phyloP scores from a whole-genome alignment of 2,329 filamentous ascomycete species.

The Diaporthe capsici region DNA sequence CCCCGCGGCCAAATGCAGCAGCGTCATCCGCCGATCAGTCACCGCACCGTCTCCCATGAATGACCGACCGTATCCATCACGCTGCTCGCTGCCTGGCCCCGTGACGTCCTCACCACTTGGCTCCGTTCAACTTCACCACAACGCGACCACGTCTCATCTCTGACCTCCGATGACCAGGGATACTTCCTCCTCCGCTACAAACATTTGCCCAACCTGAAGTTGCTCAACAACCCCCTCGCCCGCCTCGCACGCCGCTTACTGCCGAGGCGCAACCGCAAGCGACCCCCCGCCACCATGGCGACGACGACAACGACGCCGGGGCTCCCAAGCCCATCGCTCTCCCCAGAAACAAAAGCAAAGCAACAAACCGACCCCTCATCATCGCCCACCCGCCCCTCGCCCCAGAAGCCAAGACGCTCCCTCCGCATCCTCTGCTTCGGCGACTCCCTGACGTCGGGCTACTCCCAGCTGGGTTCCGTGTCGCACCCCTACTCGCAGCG shows the following conservation, averaged over 20 bases:
- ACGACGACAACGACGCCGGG: neutral
- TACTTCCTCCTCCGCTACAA: too few relatives aligned
- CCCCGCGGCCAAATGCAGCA: neutral
- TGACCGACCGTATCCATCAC: neutral
- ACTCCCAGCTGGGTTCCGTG: conserved; percentile 55
- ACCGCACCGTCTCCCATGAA: conserved; percentile 3
- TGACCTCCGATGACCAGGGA: neutral
- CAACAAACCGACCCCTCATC: neutral
- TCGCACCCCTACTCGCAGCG: conserved; percentile 64
- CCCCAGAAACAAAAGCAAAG: neutral
- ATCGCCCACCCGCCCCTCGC: neutral
- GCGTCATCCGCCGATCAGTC: conserved; percentile 17
- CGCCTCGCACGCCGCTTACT: conserved; percentile 7
- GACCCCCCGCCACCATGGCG: conserved; percentile 12
- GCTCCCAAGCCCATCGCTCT: neutral
- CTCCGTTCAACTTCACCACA: neutral
- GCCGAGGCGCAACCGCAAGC: conserved; percentile 16
- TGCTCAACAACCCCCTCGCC: neutral
- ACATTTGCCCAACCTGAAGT: conserved; percentile 17
- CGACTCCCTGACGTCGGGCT: conserved; percentile 74
- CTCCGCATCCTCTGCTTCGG: conserved; percentile 75
- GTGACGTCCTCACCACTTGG: neutral
- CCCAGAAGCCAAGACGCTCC: conserved; percentile 37
- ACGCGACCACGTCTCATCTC: neutral
- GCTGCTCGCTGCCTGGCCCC: neutral